Percentiles rank a stretch among this genome's conserved stretches.
phyloP scores from a whole-genome alignment of 805 yeast species.

The Komagataella populi region DNA sequence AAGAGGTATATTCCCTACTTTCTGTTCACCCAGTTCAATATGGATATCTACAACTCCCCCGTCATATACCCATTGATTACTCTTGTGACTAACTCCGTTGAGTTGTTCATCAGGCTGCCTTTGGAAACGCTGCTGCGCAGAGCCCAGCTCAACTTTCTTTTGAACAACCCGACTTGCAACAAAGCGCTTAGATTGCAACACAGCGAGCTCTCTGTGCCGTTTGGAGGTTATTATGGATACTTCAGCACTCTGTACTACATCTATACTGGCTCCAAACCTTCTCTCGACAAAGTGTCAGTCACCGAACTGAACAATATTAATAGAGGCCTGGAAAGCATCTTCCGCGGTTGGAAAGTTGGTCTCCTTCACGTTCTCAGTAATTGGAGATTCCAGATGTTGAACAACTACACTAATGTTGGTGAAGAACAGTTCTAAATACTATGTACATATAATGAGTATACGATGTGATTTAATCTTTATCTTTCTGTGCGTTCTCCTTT shows the following conservation, averaged over 20 bases:
- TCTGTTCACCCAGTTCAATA: constrained; percentile 42
- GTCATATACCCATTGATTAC: constrained; percentile 42
- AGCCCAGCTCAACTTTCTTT: constrained; percentile 61
- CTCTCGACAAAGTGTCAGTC: constrained; percentile 10
- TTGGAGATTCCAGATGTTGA: constrained; percentile 61
- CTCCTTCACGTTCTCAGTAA: constrained; percentile 65
- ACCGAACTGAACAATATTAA: constrained; percentile 14
- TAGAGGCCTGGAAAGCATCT: constrained; percentile 37
- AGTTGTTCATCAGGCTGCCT: constrained; percentile 69
- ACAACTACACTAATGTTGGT: constrained; percentile 30
- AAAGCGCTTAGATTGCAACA: constrained; percentile 28
- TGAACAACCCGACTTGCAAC: constrained; percentile 23
- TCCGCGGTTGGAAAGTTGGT: constrained; percentile 91
- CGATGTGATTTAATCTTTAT: neutral
- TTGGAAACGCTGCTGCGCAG: constrained; percentile 77
- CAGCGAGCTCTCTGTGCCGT: constrained; percentile 43
- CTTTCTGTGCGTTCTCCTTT: neutral
- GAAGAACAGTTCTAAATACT: constrained; percentile 23
- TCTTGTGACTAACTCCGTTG: constrained; percentile 48
- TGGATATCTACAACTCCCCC: constrained; percentile 57
- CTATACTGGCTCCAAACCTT: constrained; percentile 20
- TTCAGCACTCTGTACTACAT: constrained; percentile 39
- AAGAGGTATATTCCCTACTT: constrained; percentile 54
- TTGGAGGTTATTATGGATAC: constrained; percentile 41
- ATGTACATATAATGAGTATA: neutral